Evolutionary conservation across 169 alveolate genomes (phyloP).

Genomic region (Plasmodium malariae): DNA sequence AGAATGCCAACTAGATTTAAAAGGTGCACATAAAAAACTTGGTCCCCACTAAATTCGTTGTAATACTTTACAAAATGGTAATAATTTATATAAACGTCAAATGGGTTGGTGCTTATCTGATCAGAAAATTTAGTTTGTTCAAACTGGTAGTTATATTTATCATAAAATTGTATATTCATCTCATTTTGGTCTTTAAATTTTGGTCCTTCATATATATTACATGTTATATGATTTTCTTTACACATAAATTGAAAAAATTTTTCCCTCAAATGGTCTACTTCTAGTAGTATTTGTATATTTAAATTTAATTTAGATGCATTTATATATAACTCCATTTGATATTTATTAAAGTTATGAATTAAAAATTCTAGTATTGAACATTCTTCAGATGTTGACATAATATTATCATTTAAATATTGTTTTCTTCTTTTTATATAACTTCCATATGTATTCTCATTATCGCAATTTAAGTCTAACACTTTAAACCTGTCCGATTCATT

Average conservation of each 20-base stretch:
- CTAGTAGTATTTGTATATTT: constrained; percentile 38
- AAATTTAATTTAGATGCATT: constrained; percentile 20
- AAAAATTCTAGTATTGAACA: constrained; percentile 50
- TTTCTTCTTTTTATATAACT: constrained; percentile 33
- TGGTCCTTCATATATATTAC: constrained; percentile 49
- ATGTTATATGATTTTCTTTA: not conserved
- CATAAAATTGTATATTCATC: not conserved
- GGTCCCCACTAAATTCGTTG: constrained; percentile 29
- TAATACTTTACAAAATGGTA: constrained; percentile 56
- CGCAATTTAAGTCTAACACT: constrained; percentile 41
- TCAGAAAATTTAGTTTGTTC: not conserved
- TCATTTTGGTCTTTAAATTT: constrained; percentile 24
- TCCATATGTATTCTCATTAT: constrained; percentile 2
- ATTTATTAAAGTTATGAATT: constrained; percentile 33
- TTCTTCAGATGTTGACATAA: constrained; percentile 11
- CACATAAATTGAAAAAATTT: constrained; percentile 52
- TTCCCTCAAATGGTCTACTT: constrained; percentile 4
- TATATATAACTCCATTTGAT: constrained; percentile 43
- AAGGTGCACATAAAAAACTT: constrained; percentile 43
- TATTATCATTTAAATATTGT: constrained; percentile 16
- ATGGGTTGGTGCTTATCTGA: not conserved
- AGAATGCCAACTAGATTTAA: constrained; percentile 38
- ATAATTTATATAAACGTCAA: constrained; percentile 13
- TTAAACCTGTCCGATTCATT: constrained; percentile 38
- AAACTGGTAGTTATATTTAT: constrained; percentile 14